Percentiles rank a stretch among this genome's conserved stretches.
Conservation (phyloP, 371 early-diverging fungal species). For the Saksenaea oblongispora region DNA sequence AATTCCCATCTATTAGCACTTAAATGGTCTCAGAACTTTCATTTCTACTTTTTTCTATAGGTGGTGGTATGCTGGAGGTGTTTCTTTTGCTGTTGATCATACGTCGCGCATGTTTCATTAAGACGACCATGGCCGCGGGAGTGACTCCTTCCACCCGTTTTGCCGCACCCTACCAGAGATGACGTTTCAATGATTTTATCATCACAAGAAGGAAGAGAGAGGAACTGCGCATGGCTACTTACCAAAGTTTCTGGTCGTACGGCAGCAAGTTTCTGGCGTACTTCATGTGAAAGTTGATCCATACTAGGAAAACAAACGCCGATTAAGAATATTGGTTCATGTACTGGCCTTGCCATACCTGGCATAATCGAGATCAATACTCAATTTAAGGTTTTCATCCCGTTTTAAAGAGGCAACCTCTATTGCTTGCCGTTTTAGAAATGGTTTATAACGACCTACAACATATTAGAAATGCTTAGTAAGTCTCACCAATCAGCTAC, state of each 20-base stretch:
- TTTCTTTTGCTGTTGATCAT: background rate
- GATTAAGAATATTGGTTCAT: background rate
- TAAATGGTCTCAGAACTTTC: background rate
- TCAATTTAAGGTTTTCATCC: slow-evolving; percentile 68
- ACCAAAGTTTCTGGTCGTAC: slow-evolving; percentile 78
- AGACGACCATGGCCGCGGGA: slow-evolving; percentile 72
- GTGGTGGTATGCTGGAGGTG: background rate
- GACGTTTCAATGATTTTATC: background rate
- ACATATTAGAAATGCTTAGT: background rate
- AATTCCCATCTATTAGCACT: background rate
- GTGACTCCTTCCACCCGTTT: slow-evolving; percentile 86
- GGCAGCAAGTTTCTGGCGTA: slow-evolving; percentile 63
- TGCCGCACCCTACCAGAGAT: slow-evolving; percentile 65
- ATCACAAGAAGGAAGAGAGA: too few species aligned
- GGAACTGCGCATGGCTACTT: slow-evolving; percentile 11
- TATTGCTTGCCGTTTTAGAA: slow-evolving; percentile 63
- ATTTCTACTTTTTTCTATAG: background rate
- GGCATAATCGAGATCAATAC: slow-evolving; percentile 68
- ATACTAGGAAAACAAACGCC: slow-evolving; percentile 35
- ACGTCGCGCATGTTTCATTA: slow-evolving; percentile 64
- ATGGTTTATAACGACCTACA: slow-evolving; percentile 70
- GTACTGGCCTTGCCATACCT: slow-evolving; percentile 30
- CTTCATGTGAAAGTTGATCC: slow-evolving; percentile 72
- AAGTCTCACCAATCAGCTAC: slow-evolving; percentile 15
- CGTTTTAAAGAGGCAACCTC: slow-evolving; percentile 68